Evolutionary conservation across 306 rosid genomes (phyloP).

Genomic region (Sesbania bispinosa): DNA sequence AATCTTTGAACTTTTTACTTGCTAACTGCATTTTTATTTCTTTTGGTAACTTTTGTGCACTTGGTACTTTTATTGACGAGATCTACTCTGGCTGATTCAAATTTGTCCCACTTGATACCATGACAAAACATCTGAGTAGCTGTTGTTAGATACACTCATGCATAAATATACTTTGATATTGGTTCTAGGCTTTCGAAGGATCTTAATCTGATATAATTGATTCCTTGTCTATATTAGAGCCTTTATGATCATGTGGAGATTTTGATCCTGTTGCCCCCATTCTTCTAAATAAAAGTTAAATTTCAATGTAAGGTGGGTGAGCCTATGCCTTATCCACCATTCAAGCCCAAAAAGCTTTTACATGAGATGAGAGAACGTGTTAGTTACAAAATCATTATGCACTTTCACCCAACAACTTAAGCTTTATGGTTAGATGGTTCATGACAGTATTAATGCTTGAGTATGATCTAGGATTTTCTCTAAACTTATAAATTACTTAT

Average conservation of each 20-base stretch:
- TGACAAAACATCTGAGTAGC: not conserved
- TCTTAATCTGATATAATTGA: not conserved
- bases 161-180: not conserved
- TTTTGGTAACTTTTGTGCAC: not conserved
- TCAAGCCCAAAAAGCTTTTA: not conserved
- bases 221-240: not conserved
- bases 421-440: not conserved
- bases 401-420: not conserved
- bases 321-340: not conserved
- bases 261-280: not conserved
- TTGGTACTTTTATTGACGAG: not conserved
- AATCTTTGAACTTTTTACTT: not conserved
- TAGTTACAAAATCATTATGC: not conserved
- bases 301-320: no score
- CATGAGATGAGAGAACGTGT: not conserved
- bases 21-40: not conserved
- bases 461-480: not conserved
- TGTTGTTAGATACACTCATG: not conserved
- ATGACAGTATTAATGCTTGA: not conserved
- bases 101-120: not conserved
- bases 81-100: not conserved
- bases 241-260: not conserved
- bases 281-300: no score
- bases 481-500: constrained; percentile 1
- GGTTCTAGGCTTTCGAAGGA: not conserved